Evolutionary conservation across 2,329 filamentous ascomycete species (phyloP).

Genomic region (Exophiala alcalophila): DNA sequence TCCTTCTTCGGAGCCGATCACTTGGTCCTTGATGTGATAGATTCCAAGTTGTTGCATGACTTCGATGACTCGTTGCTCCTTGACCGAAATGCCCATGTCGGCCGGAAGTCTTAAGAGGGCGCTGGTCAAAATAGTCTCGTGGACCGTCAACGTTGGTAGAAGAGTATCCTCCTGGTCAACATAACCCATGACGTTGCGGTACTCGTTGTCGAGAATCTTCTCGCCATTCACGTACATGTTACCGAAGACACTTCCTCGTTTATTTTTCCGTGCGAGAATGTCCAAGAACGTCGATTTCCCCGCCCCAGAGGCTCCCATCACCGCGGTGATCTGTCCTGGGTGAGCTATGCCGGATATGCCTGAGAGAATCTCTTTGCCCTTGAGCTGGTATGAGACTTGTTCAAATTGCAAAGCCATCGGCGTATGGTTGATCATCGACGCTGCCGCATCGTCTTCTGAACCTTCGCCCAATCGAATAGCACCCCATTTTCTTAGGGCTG

Average conservation of each 20-base stretch:
- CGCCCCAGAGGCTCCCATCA: conserved; percentile 97
- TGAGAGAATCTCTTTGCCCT: conserved; percentile 79
- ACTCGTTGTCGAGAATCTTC: conserved; percentile 78
- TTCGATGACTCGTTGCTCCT: conserved; percentile 86
- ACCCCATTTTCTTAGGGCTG: conserved; percentile 59
- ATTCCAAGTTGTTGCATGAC: conserved; percentile 96
- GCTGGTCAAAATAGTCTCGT: conserved; percentile 95
- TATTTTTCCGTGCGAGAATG: conserved; percentile 94
- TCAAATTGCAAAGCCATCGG: conserved; percentile 85
- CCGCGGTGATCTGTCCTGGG: conserved; percentile 91
- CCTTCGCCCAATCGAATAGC: conserved; percentile 78
- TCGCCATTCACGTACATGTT: conserved; percentile 93
- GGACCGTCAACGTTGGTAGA: conserved; percentile 90
- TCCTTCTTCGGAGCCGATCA: conserved; percentile 94
- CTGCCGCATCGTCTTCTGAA: conserved; percentile 79
- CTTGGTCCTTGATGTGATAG: conserved; percentile 85
- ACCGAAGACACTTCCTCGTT: conserved; percentile 73
- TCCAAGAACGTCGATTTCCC: conserved; percentile 97
- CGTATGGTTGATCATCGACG: conserved; percentile 87
- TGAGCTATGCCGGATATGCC: conserved; percentile 82
- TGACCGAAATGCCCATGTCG: conserved; percentile 82
- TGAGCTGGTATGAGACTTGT: conserved; percentile 80
- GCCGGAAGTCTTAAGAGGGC: conserved; percentile 86
- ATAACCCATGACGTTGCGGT: conserved; percentile 89
- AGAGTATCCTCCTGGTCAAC: conserved; percentile 98